Conservation (phyloP, 139 green algal genomes). For the Chlorella sorokiniana region DNA sequence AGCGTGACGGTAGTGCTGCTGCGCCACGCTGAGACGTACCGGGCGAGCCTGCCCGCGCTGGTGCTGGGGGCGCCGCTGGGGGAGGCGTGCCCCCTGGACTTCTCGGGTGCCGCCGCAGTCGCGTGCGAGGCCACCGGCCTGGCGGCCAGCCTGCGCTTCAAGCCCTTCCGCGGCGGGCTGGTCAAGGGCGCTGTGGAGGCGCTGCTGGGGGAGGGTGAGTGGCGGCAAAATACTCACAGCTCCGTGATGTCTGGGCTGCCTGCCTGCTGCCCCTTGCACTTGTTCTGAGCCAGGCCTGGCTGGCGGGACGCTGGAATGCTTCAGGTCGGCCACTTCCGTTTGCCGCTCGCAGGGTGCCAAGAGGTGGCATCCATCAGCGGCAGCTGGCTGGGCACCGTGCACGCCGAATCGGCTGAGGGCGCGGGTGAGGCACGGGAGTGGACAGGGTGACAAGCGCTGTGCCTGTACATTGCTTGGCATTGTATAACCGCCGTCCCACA, state of each 20-base stretch:
- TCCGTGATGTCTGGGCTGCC: background rate
- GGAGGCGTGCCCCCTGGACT: constrained; percentile 23
- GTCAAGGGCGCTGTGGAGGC: constrained; percentile 5
- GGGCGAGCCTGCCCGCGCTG: constrained; percentile 9
- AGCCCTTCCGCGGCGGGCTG: background rate
- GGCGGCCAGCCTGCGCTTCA: background rate
- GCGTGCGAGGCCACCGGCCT: constrained; percentile 22
- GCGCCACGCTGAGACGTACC: constrained; percentile 18
- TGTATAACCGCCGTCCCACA: background rate
- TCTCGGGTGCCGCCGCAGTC: background rate
- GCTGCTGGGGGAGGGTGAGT: constrained; percentile 15
- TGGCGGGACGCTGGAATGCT: too few species aligned
- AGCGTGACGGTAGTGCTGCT: background rate
- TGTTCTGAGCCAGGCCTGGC: too few species aligned
- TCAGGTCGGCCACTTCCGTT: too few species aligned
- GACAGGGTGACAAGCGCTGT: too few species aligned
- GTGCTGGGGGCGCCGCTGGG: constrained; percentile 17
- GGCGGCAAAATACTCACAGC: background rate
- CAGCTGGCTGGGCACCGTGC: constrained; percentile 21
- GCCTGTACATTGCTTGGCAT: background rate
- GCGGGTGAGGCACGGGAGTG: background rate
- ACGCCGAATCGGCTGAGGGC: constrained; percentile 1
- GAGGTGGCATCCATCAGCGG: constrained; percentile 9
- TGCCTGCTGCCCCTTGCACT: background rate
- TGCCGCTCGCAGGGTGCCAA: background rate